A percentile compares a stretch with the other conserved stretches of the same genome.
phyloP scores from a whole-genome alignment of 352 stramenopile species.

The Pythium dissimile region DNA sequence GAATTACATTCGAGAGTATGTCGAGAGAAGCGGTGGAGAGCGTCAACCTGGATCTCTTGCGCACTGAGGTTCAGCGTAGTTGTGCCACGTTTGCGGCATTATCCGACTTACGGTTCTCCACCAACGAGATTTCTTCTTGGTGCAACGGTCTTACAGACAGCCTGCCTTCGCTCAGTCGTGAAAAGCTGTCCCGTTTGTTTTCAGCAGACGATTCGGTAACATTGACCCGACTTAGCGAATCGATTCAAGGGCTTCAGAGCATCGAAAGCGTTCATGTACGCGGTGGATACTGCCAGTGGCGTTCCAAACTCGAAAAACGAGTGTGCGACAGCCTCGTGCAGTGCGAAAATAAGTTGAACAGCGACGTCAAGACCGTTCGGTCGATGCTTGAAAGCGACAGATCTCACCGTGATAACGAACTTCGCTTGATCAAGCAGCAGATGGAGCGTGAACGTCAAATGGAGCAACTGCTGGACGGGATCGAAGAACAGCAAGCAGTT shows the following conservation, averaged over 20 bases:
- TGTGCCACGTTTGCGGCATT: slow-evolving; percentile 29
- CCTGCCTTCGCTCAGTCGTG: slow-evolving; percentile 24
- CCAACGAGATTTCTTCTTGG: slow-evolving; percentile 50
- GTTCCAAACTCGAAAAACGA: slow-evolving; percentile 54
- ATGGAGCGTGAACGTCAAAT: slow-evolving; percentile 75
- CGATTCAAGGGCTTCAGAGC: slow-evolving; percentile 42
- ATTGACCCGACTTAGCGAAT: slow-evolving; percentile 41
- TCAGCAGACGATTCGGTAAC: slow-evolving; percentile 32
- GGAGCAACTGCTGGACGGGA: slow-evolving; percentile 60
- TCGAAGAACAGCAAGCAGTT: slow-evolving; percentile 71
- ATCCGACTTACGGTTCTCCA: slow-evolving; percentile 41
- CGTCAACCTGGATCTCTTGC: not conserved
- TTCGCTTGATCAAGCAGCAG: slow-evolving; percentile 55
- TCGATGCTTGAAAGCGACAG: slow-evolving; percentile 31
- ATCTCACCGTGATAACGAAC: slow-evolving; percentile 47
- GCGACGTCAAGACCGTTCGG: slow-evolving; percentile 44
- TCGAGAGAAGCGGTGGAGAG: not conserved
- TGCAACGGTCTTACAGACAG: slow-evolving; percentile 38
- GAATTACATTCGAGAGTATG: not conserved
- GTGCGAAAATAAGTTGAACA: slow-evolving; percentile 33
- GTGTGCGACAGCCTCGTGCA: slow-evolving; percentile 34
- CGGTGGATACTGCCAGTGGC: slow-evolving; percentile 58
- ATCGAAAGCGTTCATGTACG: slow-evolving; percentile 48
- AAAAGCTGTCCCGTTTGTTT: slow-evolving; percentile 22
- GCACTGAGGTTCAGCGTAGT: slow-evolving; percentile 2